Percentiles rank a stretch among this genome's conserved stretches.
These are phyloP conservation scores for Aquilaria yunnanensis DNA, from an alignment of 345 rosid genomes.

Conservation along the genomic window DNA sequence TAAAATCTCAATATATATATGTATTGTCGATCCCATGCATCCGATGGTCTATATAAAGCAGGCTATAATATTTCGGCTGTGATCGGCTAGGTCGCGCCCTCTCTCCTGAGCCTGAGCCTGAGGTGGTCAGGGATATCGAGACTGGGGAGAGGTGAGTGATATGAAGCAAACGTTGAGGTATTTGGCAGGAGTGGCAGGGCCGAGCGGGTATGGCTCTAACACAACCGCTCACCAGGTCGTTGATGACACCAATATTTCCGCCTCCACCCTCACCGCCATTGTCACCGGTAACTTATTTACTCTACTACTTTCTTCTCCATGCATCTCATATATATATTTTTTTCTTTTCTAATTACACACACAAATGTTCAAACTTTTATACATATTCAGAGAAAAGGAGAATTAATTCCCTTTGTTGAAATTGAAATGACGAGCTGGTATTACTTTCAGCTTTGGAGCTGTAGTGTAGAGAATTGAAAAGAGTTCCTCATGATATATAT, in stretches of 20 bases:
- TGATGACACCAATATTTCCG: conserved; percentile 14
- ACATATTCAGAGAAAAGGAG: too few relatives aligned
- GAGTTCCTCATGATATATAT: too few relatives aligned
- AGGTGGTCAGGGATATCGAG: conserved; percentile 10
- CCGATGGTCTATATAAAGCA: too few relatives aligned
- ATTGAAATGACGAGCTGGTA: too few relatives aligned
- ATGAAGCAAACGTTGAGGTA: conserved; percentile 82
- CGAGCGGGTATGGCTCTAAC: conserved; percentile 92
- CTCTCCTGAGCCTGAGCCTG: too few relatives aligned
- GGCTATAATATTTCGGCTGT: too few relatives aligned
- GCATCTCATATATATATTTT: not conserved
- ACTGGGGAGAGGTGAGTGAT: not conserved
- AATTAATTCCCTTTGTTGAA: too few relatives aligned
- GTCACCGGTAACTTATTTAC: conserved; percentile 45
- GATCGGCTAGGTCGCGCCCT: too few relatives aligned
- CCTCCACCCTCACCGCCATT: conserved; percentile 50
- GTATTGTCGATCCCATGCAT: too few relatives aligned
- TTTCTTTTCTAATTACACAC: not conserved
- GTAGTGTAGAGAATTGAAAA: too few relatives aligned
- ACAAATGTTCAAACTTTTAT: not conserved
- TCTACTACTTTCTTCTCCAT: not conserved
- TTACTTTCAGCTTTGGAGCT: too few relatives aligned
- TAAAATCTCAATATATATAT: too few relatives aligned
- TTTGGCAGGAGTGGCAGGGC: conserved; percentile 90
- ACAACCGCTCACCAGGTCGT: conserved; percentile 88